Evolutionary conservation across 2,329 filamentous ascomycete species (phyloP).

Genomic region (Amphichorda felina): DNA sequence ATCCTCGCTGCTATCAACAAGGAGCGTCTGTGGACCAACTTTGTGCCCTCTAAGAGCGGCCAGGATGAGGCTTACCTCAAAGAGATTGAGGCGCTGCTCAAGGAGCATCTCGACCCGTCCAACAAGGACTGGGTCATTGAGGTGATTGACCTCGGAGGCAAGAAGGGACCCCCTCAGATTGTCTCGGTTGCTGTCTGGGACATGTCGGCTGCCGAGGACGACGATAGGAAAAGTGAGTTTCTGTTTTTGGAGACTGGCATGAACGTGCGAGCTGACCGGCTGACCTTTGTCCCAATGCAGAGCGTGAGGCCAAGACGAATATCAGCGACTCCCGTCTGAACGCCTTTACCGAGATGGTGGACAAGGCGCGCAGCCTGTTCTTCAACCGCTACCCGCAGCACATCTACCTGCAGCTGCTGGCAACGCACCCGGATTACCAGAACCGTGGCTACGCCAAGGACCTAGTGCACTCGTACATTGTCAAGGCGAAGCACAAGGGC

Average conservation of each 20-base stretch:
- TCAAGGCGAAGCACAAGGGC: conserved; percentile 5
- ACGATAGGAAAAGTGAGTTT: conserved; percentile 5
- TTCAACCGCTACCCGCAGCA: conserved; percentile 5
- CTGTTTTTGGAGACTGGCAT: not conserved
- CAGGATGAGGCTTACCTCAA: conserved; percentile 6
- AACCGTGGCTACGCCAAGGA: conserved; percentile 8
- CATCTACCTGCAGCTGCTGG: conserved; percentile 8
- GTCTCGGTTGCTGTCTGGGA: conserved; percentile 9
- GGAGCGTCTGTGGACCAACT: conserved; percentile 5
- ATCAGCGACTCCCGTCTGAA: conserved; percentile 4
- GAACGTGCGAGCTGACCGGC: not conserved
- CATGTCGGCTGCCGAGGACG: conserved; percentile 5
- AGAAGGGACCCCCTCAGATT: conserved; percentile 2
- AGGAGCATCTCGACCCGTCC: conserved; percentile 7
- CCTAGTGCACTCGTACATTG: conserved; percentile 6
- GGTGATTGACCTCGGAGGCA: conserved; percentile 6
- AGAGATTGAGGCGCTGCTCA: conserved; percentile 6
- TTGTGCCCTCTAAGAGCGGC: conserved; percentile 3
- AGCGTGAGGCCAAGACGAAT: conserved; percentile 1
- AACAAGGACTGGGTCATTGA: conserved; percentile 8
- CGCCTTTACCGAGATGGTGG: conserved; percentile 3
- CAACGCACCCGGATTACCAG: conserved; percentile 7
- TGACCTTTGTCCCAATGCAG: not conserved
- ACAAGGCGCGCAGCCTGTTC: conserved; percentile 4
- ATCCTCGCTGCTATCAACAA: conserved; percentile 7